A percentile compares a stretch with the other conserved stretches of the same genome.
These are phyloP conservation scores for Picea engelmannii DNA, from an alignment of 83 land plant genomes.

Conservation along the genomic window DNA sequence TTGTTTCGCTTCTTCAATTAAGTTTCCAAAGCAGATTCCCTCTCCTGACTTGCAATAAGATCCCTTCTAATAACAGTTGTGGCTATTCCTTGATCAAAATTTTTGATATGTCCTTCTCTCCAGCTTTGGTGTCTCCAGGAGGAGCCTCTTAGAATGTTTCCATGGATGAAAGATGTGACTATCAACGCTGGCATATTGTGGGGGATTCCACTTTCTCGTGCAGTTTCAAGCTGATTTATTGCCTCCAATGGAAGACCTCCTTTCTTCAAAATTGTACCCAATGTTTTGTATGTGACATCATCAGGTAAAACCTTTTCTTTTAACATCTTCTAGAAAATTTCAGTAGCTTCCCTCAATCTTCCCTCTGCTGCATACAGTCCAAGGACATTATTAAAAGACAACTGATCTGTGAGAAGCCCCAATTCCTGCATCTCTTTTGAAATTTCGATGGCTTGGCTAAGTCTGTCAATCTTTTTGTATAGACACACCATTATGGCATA, in stretches of 20 bases:
- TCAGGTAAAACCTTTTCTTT: slow-evolving; percentile 43
- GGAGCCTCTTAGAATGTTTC: no score
- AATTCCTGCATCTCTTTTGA: slow-evolving; percentile 54
- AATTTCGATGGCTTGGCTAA: slow-evolving; percentile 45
- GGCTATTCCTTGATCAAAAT: no score
- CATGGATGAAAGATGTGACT: no score
- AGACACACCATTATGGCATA: slow-evolving; percentile 71
- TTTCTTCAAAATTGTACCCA: slow-evolving; percentile 62
- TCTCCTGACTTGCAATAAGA: no score
- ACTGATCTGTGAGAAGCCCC: slow-evolving; percentile 46
- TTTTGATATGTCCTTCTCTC: no score
- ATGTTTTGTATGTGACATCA: slow-evolving; percentile 47
- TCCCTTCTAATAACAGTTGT: no score
- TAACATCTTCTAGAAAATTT: slow-evolving; percentile 49
- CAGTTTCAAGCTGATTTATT: slow-evolving; percentile 46
- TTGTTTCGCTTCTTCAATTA: no score
- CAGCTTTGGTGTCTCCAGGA: no score
- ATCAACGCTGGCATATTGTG: slow-evolving; percentile 48
- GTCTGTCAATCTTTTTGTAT: slow-evolving; percentile 60
- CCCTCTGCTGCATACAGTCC: slow-evolving; percentile 53
- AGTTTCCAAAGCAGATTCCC: no score
- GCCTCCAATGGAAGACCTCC: slow-evolving; percentile 56
- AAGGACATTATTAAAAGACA: slow-evolving; percentile 69
- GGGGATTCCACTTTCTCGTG: slow-evolving; percentile 45
- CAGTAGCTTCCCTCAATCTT: slow-evolving; percentile 48